Percentiles rank a stretch among this genome's conserved stretches.
Conservation (phyloP, 768 basidiomycete genomes). For the Melanogaster broomeanus region DNA sequence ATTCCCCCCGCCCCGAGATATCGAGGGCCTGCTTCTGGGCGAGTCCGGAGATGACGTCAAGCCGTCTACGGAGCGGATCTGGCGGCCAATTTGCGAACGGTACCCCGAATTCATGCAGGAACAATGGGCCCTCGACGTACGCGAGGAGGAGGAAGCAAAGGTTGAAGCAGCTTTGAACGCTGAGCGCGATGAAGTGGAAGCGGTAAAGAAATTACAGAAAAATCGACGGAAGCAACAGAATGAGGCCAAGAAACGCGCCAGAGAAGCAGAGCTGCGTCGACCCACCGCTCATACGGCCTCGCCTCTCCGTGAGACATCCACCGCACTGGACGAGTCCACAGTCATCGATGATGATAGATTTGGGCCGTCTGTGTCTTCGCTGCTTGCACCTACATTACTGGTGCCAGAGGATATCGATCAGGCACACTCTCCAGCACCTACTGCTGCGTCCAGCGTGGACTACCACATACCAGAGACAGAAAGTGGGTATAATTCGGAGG, state of each 20-base stretch:
- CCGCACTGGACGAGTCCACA: conserved; percentile 30
- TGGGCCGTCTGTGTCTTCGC: conserved; percentile 25
- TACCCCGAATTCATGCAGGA: conserved; percentile 85
- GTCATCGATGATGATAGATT: conserved; percentile 28
- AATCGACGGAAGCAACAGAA: conserved; percentile 53
- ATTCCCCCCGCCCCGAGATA: conserved; percentile 75
- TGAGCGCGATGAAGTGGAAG: conserved; percentile 46
- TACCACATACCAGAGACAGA: conserved; percentile 41
- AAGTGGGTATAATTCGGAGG: conserved; percentile 60
- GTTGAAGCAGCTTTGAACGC: conserved; percentile 40
- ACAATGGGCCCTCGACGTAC: conserved; percentile 74
- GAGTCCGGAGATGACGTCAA: conserved; percentile 33
- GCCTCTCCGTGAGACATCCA: conserved; percentile 28
- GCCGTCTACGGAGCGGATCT: conserved; percentile 43
- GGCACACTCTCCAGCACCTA: conserved; percentile 52
- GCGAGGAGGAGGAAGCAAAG: conserved; percentile 72
- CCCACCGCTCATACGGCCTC: conserved; percentile 24
- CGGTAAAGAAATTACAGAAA: conserved; percentile 40
- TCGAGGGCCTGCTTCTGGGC: conserved; percentile 60
- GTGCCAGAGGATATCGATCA: conserved; percentile 34
- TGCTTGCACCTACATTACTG: conserved; percentile 24
- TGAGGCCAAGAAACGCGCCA: conserved; percentile 52
- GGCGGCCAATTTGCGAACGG: conserved; percentile 83
- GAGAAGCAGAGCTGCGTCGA: conserved; percentile 33
- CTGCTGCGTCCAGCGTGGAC: conserved; percentile 51